Conservation (phyloP, 1,139 yeast genomes). For the Hansenula lynferdii region DNA sequence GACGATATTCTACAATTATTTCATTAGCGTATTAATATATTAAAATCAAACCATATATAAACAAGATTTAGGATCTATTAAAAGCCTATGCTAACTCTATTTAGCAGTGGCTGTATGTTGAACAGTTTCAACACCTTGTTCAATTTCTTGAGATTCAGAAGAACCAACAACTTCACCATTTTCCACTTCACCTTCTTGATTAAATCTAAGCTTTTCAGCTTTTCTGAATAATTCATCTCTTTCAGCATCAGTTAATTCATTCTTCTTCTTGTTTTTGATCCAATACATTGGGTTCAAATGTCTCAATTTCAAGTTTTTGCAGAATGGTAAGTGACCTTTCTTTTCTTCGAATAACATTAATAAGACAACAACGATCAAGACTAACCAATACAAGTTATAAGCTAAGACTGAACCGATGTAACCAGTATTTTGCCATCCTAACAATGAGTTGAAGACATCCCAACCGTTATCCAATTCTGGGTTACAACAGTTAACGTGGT, state of each 20-base stretch:
- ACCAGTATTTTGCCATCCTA: constrained; percentile 93
- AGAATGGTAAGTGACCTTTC: constrained; percentile 56
- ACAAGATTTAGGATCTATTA: no score
- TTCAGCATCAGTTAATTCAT: constrained; percentile 49
- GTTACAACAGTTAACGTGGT: constrained; percentile 95
- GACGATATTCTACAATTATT: no score
- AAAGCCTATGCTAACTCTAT: no score
- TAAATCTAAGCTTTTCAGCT: constrained; percentile 32
- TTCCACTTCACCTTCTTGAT: constrained; percentile 19
- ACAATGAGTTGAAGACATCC: constrained; percentile 84
- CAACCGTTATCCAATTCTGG: constrained; percentile 86
- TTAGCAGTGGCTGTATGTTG: not conserved
- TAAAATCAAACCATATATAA: not conserved
- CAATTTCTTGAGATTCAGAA: no score
- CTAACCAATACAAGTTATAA: constrained; percentile 80
- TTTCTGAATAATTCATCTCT: constrained; percentile 48
- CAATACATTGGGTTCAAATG: constrained; percentile 70
- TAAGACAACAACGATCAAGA: constrained; percentile 46
- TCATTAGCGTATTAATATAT: not conserved
- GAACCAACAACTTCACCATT: not conserved
- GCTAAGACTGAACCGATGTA: constrained; percentile 83
- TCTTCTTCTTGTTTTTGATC: constrained; percentile 61
- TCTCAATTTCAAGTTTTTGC: constrained; percentile 45
- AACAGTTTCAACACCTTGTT: not conserved
- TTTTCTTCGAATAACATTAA: constrained; percentile 72